Conservation (phyloP, 2,329 filamentous ascomycete species). For the Aureobasidium sp. region DNA sequence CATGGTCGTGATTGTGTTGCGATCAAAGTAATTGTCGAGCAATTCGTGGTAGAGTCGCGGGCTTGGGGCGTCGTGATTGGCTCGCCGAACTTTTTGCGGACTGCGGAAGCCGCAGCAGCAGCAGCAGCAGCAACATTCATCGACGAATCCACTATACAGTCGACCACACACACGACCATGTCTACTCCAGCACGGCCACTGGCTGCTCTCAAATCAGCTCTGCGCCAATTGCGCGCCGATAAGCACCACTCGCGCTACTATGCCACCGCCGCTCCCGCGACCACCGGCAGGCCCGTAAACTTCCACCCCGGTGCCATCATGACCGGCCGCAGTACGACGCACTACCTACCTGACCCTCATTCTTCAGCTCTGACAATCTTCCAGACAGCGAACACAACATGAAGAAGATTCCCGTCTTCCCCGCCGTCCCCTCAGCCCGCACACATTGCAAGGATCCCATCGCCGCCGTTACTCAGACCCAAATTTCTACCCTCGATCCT, state of each 20-base stretch:
- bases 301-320: conserved; percentile 21
- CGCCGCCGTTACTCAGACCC: conserved; percentile 56
- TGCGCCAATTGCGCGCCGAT: conserved; percentile 49
- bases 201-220: conserved; percentile 60
- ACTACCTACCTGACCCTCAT: background rate
- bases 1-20: conserved; percentile 19
- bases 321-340: conserved; percentile 18
- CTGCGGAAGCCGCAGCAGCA: conserved; percentile 12
- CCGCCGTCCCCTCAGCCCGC: conserved; percentile 50
- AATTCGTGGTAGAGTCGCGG: background rate
- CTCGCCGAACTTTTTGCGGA: conserved; percentile 14
- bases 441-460: conserved; percentile 61
- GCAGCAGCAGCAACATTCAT: background rate
- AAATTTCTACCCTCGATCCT: conserved; percentile 73
- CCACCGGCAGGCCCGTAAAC: conserved; percentile 15
- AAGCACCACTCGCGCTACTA: conserved; percentile 18
- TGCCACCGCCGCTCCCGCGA: conserved; percentile 39
- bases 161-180: conserved; percentile 38
- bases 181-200: conserved; percentile 57
- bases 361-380: background rate
- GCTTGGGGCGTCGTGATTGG: conserved; percentile 14
- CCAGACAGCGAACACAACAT: conserved; percentile 20
- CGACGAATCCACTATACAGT: background rate
- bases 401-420: conserved; percentile 30
- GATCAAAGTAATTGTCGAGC: background rate